Evolutionary conservation across 106 monocot genomes (phyloP), one percentile per base, ranked within the genome.

Genomic region (Vanilla planifolia): DNA sequence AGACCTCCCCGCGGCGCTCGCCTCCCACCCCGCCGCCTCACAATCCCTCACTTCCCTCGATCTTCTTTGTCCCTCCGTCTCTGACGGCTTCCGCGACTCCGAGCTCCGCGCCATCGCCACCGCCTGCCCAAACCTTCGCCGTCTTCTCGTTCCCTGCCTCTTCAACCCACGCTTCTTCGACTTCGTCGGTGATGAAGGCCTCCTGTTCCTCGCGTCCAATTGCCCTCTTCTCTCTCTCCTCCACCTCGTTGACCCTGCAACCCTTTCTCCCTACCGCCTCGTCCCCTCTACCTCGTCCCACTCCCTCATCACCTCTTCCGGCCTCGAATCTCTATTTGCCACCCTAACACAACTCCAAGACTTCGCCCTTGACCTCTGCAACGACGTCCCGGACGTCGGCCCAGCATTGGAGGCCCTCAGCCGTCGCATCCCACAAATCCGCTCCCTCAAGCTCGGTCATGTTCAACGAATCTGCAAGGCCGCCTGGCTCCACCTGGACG

Each of bases 381-480:
- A 86, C 25, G 68, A 63, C 24, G 76, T 95, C 26, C 33, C 60
- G 1, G 75, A 84, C 21, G 59, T 69, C 9, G 83, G 80, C 10
- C 64, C 79, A 19, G 79, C 85, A 21, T 61, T 98, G 36, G 98
- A 92, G 74, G 44, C 48, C 1, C 68, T 91, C 17, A 57, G 65
- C 41, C 44, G 66, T 42, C 69, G 60, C 3, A 80, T 89, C 67
- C 77, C 74, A 9, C 57, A 50, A 32, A 51, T 98, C 7, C 71
- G 57, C 34, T 76, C 68, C 2, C 64, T 98, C 28, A 74, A 71
- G 45, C 48, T 98, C 34, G 88, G 88, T 1, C 27, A 27, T 3
- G 85, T 98, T 58, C 92, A 82, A 27, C 79, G 85, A 3, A 46
- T 98, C 22, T 92, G 92, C 55, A 73, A 33, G 45, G 98, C 86